Conservation (phyloP, 148 eudicot genomes). For the Talinum fruticosum region DNA sequence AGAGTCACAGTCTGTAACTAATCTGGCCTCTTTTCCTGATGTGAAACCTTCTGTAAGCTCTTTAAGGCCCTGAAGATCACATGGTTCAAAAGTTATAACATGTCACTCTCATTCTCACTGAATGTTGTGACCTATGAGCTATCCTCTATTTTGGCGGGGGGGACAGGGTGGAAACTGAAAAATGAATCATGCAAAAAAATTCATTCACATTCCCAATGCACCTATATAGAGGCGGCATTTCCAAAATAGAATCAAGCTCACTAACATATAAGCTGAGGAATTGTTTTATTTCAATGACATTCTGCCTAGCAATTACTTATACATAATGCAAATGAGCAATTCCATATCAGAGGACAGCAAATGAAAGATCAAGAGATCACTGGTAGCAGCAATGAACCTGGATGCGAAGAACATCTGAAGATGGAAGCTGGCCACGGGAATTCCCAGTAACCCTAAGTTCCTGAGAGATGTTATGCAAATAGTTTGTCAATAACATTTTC, state of each 20-base stretch:
- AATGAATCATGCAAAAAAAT: background rate
- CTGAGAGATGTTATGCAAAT: conserved; percentile 37
- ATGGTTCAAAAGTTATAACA: background rate
- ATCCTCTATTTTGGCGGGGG: background rate
- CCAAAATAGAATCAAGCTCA: background rate
- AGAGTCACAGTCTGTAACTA: conserved; percentile 29
- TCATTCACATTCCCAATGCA: background rate
- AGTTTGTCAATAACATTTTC: conserved; percentile 17
- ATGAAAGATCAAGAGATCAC: background rate
- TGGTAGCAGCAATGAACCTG: conserved; percentile 39
- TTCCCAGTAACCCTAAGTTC: conserved; percentile 28
- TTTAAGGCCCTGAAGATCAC: conserved; percentile 41
- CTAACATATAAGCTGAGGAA: background rate
- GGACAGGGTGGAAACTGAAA: background rate
- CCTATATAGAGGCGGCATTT: background rate
- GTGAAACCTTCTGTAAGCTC: conserved; percentile 29
- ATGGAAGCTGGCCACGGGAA: conserved; percentile 39
- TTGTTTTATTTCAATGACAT: background rate
- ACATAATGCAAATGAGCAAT: background rate
- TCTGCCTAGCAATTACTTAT: conserved; percentile 8
- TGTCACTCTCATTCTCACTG: background rate
- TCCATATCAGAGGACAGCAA: background rate
- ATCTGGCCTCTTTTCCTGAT: conserved; percentile 23
- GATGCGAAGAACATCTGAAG: conserved; percentile 34
- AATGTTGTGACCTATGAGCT: background rate